phyloP scores from a whole-genome alignment of 495 filamentous ascomycete genomes.

The Neurospora sp. region DNA sequence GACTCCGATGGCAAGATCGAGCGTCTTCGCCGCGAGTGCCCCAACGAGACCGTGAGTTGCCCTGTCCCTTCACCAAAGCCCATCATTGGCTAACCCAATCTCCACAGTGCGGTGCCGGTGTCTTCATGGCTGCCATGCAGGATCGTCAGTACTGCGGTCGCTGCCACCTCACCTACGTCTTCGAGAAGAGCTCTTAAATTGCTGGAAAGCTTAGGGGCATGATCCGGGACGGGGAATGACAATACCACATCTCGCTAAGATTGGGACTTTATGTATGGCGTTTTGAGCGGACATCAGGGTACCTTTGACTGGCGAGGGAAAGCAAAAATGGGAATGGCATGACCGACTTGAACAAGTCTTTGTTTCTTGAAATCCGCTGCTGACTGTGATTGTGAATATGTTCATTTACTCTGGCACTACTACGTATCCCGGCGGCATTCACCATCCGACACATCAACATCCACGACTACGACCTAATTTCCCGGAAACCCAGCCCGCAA shows the following conservation, averaged over 20 bases:
- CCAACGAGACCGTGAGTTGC: slow-evolving; percentile 69
- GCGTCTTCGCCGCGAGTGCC: slow-evolving; percentile 96
- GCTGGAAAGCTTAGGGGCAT: slow-evolving; percentile 1
- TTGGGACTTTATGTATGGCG: slow-evolving; percentile 20
- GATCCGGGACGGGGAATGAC: slow-evolving; percentile 12
- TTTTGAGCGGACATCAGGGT: slow-evolving; percentile 22
- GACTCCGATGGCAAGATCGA: slow-evolving; percentile 99
- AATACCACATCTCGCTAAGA: slow-evolving; percentile 20
- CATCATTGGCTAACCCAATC: slow-evolving; percentile 16
- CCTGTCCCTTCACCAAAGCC: neutral
- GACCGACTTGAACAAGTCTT: slow-evolving; percentile 4
- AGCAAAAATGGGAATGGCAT: slow-evolving; percentile 22
- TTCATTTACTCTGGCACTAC: neutral
- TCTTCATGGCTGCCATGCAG: slow-evolving; percentile 99
- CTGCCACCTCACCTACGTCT: slow-evolving; percentile 99
- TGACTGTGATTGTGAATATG: neutral
- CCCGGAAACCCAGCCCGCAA: slow-evolving; percentile 48
- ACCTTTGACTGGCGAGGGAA: slow-evolving; percentile 26
- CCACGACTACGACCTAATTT: slow-evolving; percentile 15
- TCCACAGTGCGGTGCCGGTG: slow-evolving; percentile 86
- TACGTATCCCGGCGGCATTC: neutral
- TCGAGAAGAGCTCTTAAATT: slow-evolving; percentile 58
- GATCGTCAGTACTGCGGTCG: slow-evolving; percentile 99
- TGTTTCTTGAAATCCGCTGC: neutral
- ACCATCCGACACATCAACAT: neutral